Base-by-base conservation (phyloP, 2,329 filamentous ascomycete genomes). In the Exserohilum turcica region DNA sequence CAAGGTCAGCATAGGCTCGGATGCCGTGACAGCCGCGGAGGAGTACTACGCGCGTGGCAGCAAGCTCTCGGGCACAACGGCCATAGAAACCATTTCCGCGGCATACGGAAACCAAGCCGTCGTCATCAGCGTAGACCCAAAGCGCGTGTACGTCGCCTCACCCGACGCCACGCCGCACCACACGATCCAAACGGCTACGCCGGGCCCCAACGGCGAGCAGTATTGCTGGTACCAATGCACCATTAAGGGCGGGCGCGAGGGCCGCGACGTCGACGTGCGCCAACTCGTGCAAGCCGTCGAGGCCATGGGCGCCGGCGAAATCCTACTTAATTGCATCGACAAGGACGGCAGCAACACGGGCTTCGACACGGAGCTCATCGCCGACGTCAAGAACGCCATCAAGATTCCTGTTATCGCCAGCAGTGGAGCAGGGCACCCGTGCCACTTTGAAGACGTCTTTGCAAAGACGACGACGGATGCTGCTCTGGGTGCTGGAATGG, bases 201-300 rank as follows among this genome's bases (percentile, higher is more conserved):
- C 85, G 0, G 91, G 92, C 7, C 86, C 90, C 18, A 82, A 84
- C 37, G 92, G 92, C 24, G 90, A 97, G 75, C 78, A 80, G 46
- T 89, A 86, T 76, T 96, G 91, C 79, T 99, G 93, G 93, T 99
- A 97, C 74, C 92, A 94, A 52, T 97, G 94, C 78, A 99, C 94
- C 6, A 91, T 96, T 78, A 95, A 93, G 78, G 94, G 94, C 40
- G 94, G 94, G 6, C 87, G 94, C 56, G 93, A 97, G 78, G 92
- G 89, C n/a, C 85, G 92, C 55, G 92, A 97, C 73, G 82, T 97
- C 62, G 93, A 97, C 72, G 94, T 97, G 13, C 85, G 92, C 12
- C 90, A 97, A 77, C 84, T 99, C 8, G 86, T 88, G 8, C 86
- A 84, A 63, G 94, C 94, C 10, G 93, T 97, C 31, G 92, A 99